Evolutionary conservation across 2,329 filamentous ascomycete species (phyloP), one percentile per base, ranked within the genome.

Genomic region (Penicillium occitanis): DNA sequence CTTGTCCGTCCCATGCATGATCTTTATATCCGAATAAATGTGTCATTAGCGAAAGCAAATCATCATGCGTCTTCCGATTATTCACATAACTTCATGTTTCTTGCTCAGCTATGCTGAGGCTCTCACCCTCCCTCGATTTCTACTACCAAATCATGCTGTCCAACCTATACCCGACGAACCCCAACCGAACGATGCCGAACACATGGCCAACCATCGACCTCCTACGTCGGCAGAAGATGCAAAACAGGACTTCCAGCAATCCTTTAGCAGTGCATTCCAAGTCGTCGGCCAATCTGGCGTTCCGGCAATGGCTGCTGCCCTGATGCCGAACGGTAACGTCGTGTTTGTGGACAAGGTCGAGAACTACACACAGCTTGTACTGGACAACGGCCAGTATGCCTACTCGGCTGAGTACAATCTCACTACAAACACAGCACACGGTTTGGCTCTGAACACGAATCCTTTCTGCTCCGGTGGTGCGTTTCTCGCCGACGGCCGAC

Each of bases 321-420:
- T 88, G 25, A 79, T 88, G 78, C 84, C 81, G 14, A 87, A 88
- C 70, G 86, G 86, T 28, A 79, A 81, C 61, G 85, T 88, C 11
- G 79, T 86, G 44, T 88, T 88, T 75, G 76, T 88, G 17, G 87
- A 88, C 78, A 89, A 88, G 73, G 80, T 88, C 35, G 86, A 88
- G 73, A 84, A 88, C 73, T 88, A 86, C 74, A 87, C 86, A 0
- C 80, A 88, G 67, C 70, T 88, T 55, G 83, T 79, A 68, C 79
- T 87, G 7, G 67, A 79, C 17, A 83, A 86, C 71, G 84, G 84
- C 33, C 80, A 83, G 63, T 86, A 82, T 68, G 87, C 87, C 0
- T 88, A 87, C 76, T 87, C 85, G 10, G 81, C 85, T 2, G 85
- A 88, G 70, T 88, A 86, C 68, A 82, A 88, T 71, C 84, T 86